A percentile compares a stretch with the other conserved stretches of the same genome.
These are phyloP conservation scores for Neoscytalidium dimidiatum DNA, from an alignment of 2,329 filamentous ascomycete genomes.

Conservation along the genomic window DNA sequence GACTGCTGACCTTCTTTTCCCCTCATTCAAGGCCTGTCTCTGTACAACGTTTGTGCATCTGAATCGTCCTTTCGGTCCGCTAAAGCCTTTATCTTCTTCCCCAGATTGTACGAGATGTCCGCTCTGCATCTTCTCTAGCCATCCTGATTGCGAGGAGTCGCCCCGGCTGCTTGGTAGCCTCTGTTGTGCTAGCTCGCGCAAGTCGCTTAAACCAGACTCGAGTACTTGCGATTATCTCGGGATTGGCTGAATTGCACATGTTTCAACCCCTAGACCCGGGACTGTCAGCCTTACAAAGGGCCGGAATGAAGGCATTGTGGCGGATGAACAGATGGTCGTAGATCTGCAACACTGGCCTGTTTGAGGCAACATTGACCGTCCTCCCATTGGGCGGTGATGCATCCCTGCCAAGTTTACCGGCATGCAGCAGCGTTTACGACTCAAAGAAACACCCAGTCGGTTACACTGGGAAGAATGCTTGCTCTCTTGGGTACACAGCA, in stretches of 20 bases:
- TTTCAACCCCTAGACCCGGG: not conserved
- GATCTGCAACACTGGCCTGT: not conserved
- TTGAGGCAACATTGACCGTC: not conserved
- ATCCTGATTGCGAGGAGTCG: not conserved
- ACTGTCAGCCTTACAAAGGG: not conserved
- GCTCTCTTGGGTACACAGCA: not conserved
- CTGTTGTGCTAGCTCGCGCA: not conserved
- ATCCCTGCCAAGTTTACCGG: not conserved
- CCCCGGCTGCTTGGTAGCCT: not conserved
- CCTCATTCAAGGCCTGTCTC: not conserved
- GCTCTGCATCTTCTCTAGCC: not conserved
- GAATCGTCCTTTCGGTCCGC: not conserved
- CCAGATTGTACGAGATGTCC: not conserved
- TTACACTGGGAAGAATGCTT: not conserved
- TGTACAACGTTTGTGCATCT: not conserved
- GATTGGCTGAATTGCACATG: not conserved
- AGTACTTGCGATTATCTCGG: not conserved
- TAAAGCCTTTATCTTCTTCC: not conserved
- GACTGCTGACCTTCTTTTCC: not conserved
- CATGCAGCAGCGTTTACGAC: not conserved
- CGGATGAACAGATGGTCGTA: not conserved
- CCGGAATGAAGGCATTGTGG: not conserved
- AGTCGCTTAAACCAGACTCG: not conserved
- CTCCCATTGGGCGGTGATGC: not conserved
- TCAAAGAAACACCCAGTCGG: not conserved